These are phyloP conservation scores for Paecilomyces dactylethromorphus DNA, from an alignment of 2,329 filamentous ascomycete genomes.

Conservation along the genomic window DNA sequence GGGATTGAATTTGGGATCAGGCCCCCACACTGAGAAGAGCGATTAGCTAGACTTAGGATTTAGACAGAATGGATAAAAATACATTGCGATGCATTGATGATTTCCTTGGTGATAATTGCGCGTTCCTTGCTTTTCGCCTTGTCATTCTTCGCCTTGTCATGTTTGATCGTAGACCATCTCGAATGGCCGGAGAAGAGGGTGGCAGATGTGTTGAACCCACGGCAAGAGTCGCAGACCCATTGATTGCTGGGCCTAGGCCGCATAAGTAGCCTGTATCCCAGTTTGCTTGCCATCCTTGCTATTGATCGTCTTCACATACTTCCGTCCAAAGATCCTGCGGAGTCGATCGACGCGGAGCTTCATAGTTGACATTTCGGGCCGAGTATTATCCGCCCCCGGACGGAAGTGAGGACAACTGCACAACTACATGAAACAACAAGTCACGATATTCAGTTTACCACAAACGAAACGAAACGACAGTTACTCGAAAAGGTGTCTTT, in stretches of 20 bases:
- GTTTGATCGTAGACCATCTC: constrained; percentile 93
- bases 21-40: constrained; percentile 57
- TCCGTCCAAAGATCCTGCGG: neutral
- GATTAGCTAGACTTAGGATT: constrained; percentile 6
- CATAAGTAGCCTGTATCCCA: constrained; percentile 14
- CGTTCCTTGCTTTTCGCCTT: constrained; percentile 65
- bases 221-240: constrained; percentile 23
- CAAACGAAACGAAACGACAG: constrained; percentile 1
- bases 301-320: constrained; percentile 8
- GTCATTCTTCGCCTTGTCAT: constrained; percentile 87
- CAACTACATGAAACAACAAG: constrained; percentile 1
- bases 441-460: neutral
- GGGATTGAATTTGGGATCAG: constrained; percentile 67
- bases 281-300: constrained; percentile 17
- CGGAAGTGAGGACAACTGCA: constrained; percentile 13
- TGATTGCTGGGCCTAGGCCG: constrained; percentile 4
- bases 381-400: constrained; percentile 18
- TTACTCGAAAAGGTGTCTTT: constrained; percentile 4
- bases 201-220: constrained; percentile 44
- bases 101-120: constrained; percentile 61
- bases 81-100: constrained; percentile 71
- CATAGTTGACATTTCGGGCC: constrained; percentile 6
- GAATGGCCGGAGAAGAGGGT: constrained; percentile 64
- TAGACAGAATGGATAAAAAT: constrained; percentile 18
- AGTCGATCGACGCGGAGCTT: constrained; percentile 11